Evolutionary conservation across 2,329 filamentous ascomycete genomes (phyloP), one percentile per base, ranked within the genome.

Genomic region (Colletotrichum endophyticum): DNA sequence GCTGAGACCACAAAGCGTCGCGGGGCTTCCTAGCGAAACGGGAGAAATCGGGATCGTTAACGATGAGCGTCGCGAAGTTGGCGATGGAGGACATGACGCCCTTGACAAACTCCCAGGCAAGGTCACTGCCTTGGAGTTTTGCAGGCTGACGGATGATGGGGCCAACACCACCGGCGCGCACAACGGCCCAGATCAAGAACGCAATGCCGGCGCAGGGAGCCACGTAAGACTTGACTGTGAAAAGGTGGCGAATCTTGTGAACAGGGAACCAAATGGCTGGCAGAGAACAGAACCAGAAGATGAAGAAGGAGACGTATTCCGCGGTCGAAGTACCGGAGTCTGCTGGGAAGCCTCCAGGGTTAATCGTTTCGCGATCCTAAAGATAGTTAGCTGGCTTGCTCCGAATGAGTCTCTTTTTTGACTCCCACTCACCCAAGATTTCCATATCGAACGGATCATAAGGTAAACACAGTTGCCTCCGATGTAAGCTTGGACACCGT

Each of bases 221-320:
- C 76, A 98, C 91, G 82, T 92, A 94, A 1, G 96, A 93, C 86
- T 98, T 98, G 82, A 95, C 94, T 0, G 96, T 98, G 86, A 98
- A 98, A 6, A 98, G 88, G 83, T 98, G 96, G 62, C 96, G 92
- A 81, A 98, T 93, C 86, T 96, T 92, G 85, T 98, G 95, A 2
- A 98, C 95, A 0, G 95, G 95, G 79, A 97, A 96, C 93, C 94
- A 98, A 77, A 98, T 93, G 25, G 95, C 95, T 0, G 96, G 95
- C 2, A 98, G 88, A 3, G 94, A 96, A 78, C 90, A 87, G 3
- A 95, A 83, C 95, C 95, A 98, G 84, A 98, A 98, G 73, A 98
- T 87, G 87, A 98, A 94, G 86, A 98, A 98, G 15, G 94, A 95
- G 61, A 93, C 90, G 80, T 95, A 98, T 79, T 94, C 91, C 56